Evolutionary conservation across 192 early-diverging fungal species (phyloP).

Genomic region (Cetraspora pellucida): DNA sequence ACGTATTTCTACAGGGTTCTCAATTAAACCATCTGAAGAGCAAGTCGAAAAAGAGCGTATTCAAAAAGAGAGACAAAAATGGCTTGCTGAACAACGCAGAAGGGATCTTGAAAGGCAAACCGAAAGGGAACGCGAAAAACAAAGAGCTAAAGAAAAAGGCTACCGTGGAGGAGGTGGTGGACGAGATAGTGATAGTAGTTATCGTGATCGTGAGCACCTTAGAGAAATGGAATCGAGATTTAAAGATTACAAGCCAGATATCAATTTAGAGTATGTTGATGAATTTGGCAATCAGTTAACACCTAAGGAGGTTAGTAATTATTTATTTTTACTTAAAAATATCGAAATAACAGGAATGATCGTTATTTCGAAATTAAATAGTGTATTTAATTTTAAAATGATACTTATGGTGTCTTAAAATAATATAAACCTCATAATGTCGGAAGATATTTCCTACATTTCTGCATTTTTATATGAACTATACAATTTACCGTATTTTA

Average conservation of each 20-base stretch:
- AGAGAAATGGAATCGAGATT: slow-evolving; percentile 82
- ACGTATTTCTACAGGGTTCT: slow-evolving; percentile 8
- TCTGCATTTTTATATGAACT: too few relatives aligned
- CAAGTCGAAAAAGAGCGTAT: slow-evolving; percentile 64
- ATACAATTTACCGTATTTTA: too few relatives aligned
- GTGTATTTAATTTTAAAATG: too few relatives aligned
- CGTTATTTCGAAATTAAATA: too few relatives aligned
- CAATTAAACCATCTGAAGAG: slow-evolving; percentile 61
- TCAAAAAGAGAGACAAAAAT: slow-evolving; percentile 62
- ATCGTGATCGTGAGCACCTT: slow-evolving; percentile 64
- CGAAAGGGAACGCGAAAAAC: slow-evolving; percentile 67
- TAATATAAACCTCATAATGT: too few relatives aligned
- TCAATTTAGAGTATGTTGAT: slow-evolving; percentile 91
- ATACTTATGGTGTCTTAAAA: too few relatives aligned
- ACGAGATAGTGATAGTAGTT: slow-evolving; percentile 54
- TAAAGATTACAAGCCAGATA: slow-evolving; percentile 88
- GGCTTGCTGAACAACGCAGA: slow-evolving; percentile 73
- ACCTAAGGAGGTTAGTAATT: slow-evolving; percentile 71
- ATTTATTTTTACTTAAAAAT: too few relatives aligned
- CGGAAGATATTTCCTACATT: too few relatives aligned
- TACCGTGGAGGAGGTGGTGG: slow-evolving; percentile 49
- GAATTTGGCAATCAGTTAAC: slow-evolving; percentile 78
- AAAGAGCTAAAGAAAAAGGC: slow-evolving; percentile 51
- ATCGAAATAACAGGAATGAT: too few relatives aligned
- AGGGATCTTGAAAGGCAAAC: slow-evolving; percentile 64